phyloP scores from a whole-genome alignment of 305 asterid species.

The Fraxinus velutina region DNA sequence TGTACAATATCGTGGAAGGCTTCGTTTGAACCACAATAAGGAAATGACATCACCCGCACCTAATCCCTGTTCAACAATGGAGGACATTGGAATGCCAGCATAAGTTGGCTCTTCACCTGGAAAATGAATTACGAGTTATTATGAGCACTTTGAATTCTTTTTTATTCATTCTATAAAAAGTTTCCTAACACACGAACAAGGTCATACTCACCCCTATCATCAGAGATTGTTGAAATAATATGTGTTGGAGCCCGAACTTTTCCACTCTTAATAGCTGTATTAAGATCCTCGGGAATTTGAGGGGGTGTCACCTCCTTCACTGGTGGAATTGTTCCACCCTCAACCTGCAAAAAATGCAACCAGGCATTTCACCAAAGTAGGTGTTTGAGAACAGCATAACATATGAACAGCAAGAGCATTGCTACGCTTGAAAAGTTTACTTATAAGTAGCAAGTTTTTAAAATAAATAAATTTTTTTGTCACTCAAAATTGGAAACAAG shows the following conservation, averaged over 20 bases:
- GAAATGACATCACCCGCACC: constrained; percentile 91
- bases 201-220: constrained; percentile 55
- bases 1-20: constrained; percentile 79
- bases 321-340: constrained; percentile 63
- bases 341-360: constrained; percentile 44
- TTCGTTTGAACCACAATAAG: constrained; percentile 81
- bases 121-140: constrained; percentile 13
- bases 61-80: constrained; percentile 71
- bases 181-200: constrained; percentile 2
- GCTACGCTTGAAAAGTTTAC: not conserved
- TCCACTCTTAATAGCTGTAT: constrained; percentile 83
- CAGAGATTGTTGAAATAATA: constrained; percentile 78
- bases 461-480: not conserved
- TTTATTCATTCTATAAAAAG: not conserved
- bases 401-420: not conserved
- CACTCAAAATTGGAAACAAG: not conserved
- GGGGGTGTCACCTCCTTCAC: constrained; percentile 88
- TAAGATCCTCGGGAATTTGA: constrained; percentile 97
- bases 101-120: constrained; percentile 85
- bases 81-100: constrained; percentile 80
- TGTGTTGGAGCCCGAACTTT: constrained; percentile 98
- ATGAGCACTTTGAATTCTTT: not conserved
- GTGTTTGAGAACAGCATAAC: not conserved
- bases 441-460: not conserved
- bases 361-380: constrained; percentile 14